Conservation (phyloP, 2,329 filamentous ascomycete genomes). For the Fusarium sp. region DNA sequence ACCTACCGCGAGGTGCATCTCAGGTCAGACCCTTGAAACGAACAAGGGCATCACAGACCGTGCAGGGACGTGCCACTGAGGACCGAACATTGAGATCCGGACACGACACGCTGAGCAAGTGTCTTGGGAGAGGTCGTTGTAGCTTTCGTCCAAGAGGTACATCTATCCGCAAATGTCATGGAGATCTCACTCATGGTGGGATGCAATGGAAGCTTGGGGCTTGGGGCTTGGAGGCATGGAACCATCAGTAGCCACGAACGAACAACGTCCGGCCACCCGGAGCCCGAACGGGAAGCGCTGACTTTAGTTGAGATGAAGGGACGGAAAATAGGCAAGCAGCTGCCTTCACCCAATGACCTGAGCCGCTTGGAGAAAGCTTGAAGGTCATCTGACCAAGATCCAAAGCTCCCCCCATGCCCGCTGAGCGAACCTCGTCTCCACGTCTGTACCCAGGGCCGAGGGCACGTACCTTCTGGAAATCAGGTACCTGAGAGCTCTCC, state of each 20-base stretch:
- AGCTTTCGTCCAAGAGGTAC: slow-evolving; percentile 19
- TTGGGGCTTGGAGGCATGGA: slow-evolving; percentile 10
- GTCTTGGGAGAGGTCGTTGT: slow-evolving; percentile 7
- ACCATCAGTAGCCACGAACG: slow-evolving; percentile 13
- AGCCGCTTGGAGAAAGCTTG: slow-evolving; percentile 24
- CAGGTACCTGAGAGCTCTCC: slow-evolving; percentile 18
- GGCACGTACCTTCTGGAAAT: slow-evolving; percentile 17
- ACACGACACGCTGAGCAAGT: slow-evolving; percentile 1
- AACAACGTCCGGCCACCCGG: slow-evolving; percentile 27
- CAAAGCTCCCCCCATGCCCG: slow-evolving; percentile 11
- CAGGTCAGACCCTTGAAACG: slow-evolving; percentile 25
- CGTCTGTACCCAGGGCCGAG: not conserved
- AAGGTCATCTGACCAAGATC: slow-evolving; percentile 26
- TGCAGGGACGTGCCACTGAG: slow-evolving; percentile 16
- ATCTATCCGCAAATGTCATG: slow-evolving; percentile 28
- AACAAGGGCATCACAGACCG: slow-evolving; percentile 22
- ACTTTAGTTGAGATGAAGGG: slow-evolving; percentile 23
- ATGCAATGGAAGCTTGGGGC: slow-evolving; percentile 7
- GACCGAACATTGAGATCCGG: slow-evolving; percentile 14
- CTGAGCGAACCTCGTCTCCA: slow-evolving; percentile 12
- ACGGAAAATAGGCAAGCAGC: slow-evolving; percentile 17
- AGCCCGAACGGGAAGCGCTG: slow-evolving; percentile 8
- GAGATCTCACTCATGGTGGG: slow-evolving; percentile 17
- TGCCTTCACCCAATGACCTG: slow-evolving; percentile 17
- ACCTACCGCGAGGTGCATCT: slow-evolving; percentile 25